Percentiles rank a stretch among this genome's conserved stretches.
These are phyloP conservation scores for Babesia sp. DNA, from an alignment of 169 alveolate species.

Conservation along the genomic window DNA sequence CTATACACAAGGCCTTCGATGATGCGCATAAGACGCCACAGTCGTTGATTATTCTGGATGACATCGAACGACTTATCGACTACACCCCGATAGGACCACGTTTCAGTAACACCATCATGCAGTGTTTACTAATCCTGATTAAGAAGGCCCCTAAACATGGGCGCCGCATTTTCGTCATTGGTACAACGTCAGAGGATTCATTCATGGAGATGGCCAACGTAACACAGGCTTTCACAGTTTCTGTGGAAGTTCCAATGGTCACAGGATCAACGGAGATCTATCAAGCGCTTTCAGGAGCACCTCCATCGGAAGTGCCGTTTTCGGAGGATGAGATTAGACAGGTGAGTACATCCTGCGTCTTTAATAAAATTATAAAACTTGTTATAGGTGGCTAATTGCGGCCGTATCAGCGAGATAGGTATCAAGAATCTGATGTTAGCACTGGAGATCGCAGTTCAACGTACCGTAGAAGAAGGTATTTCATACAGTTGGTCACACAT, in stretches of 20 bases:
- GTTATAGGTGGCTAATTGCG: constrained; percentile 57
- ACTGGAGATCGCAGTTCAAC: constrained; percentile 65
- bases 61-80: constrained; percentile 96
- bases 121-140: constrained; percentile 92
- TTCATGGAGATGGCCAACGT: constrained; percentile 77
- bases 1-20: constrained; percentile 93
- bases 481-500: not conserved
- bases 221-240: constrained; percentile 60
- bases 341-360: constrained; percentile 18
- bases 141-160: constrained; percentile 94
- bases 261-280: constrained; percentile 58
- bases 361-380: not conserved
- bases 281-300: constrained; percentile 54
- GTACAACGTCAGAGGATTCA: constrained; percentile 93
- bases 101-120: constrained; percentile 93
- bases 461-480: constrained; percentile 43
- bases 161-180: constrained; percentile 91
- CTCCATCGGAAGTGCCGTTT: constrained; percentile 3
- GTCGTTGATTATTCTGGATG: constrained; percentile 92
- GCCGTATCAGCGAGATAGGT: constrained; percentile 49
- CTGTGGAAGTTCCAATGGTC: constrained; percentile 66
- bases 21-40: constrained; percentile 98
- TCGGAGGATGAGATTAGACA: constrained; percentile 50
- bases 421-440: constrained; percentile 61
- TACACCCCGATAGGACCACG: constrained; percentile 97